Evolutionary conservation across 768 basidiomycete species (phyloP), one percentile per base, ranked within the genome.

Genomic region (Ephemerocybe angulata): DNA sequence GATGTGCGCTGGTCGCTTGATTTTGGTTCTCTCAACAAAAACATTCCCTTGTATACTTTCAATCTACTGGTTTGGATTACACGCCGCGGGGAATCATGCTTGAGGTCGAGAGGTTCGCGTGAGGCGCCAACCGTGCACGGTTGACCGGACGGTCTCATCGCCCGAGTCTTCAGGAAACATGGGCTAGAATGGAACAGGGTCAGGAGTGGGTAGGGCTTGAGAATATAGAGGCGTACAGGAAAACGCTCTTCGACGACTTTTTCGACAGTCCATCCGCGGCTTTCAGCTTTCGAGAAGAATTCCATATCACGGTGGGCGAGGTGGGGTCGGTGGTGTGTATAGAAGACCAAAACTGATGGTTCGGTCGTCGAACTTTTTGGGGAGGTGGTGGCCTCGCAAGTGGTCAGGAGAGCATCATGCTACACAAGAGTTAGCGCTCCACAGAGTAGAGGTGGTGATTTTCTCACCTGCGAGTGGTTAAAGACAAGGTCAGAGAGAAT

Each of bases 401-500:
- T 86, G 22, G 75, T 75, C 6, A 97, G 77, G 19, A 98, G 74
- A 0, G 90, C 89, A 28, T 86, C 84, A 64, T 98, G 94, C 87
- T 96, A 52, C 25, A 35, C 25, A 29, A 57, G 43, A 37, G 3
- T 46, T 24, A 33, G 47, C 17, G 4, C 3, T 21, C 35, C 5
- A 53, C 19, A 30, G 15, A 38, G 22, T 42, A 15, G n/a, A 12
- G 27, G 21, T 19, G 4, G 22, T 4, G 29, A 46, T 8, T 28
- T 3, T 35, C 74, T 31, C 58, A 88, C 92, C 75, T 95, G 92
- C 1, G 93, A 93, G 62, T 96, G 94, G 62, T 95, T 97, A 71
- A 96, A 97, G 30, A 98, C 82, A 30, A 98, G 82, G 70, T 98
- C 95, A 1, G 93, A 95, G 53, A 98, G 76, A 57, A 98, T 85